Percentiles rank a stretch among this genome's conserved stretches.
Conservation (phyloP, 192 early-diverging fungal genomes). For the Chytriomyces sp. region DNA sequence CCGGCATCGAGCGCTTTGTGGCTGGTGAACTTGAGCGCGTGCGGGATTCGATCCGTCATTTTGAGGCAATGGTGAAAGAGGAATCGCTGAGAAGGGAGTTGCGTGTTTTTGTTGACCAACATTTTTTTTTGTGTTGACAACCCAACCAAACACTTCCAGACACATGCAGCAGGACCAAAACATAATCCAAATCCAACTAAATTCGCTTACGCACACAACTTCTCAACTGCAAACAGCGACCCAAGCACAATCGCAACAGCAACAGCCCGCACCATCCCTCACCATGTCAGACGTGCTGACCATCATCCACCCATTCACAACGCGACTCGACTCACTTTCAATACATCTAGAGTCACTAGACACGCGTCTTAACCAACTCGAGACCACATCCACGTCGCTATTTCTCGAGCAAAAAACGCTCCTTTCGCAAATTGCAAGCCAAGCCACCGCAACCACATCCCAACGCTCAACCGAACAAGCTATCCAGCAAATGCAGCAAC, state of each 20-base stretch:
- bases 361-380: not conserved
- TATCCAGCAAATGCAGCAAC: not conserved
- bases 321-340: not conserved
- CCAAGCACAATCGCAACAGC: slow-evolving; percentile 17
- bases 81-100: slow-evolving; percentile 5
- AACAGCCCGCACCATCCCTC: not conserved
- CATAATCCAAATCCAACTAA: not conserved
- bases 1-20: slow-evolving; percentile 10
- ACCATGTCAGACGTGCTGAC: not conserved
- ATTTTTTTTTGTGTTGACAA: not conserved
- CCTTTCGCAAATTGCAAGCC: not conserved
- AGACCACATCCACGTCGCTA: not conserved
- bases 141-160: not conserved
- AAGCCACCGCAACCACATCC: not conserved
- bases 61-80: not conserved
- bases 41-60: slow-evolving; percentile 3
- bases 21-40: slow-evolving; percentile 14
- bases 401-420: too few species aligned
- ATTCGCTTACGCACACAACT: not conserved
- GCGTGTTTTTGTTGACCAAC: not conserved
- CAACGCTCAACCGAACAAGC: not conserved
- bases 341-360: not conserved
- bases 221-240: not conserved
- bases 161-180: slow-evolving; percentile 11
- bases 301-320: not conserved